Conservation (phyloP, 176 grass and related monocot species). For the Elymus sibiricus region DNA sequence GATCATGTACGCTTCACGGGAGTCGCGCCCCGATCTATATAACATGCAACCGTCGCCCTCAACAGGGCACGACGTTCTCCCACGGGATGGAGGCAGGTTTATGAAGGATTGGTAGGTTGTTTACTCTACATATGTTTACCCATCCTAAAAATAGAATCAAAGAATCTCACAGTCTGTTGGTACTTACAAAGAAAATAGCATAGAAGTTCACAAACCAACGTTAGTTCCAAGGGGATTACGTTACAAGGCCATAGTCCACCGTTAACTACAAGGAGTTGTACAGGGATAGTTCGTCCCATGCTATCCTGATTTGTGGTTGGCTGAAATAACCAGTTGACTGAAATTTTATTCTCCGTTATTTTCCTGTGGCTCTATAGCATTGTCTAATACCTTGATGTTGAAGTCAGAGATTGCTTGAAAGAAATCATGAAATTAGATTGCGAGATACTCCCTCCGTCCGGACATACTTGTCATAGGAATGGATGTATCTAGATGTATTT, state of each 20-base stretch:
- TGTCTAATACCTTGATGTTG: neutral
- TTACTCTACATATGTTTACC: neutral
- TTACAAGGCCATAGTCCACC: neutral
- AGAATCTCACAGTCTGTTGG: neutral
- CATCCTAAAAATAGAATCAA: neutral
- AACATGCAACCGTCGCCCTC: too few species aligned
- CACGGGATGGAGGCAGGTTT: too few species aligned
- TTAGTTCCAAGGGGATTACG: neutral
- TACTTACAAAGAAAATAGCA: neutral
- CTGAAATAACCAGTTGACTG: neutral
- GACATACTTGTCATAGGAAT: too few species aligned
- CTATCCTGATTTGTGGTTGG: neutral
- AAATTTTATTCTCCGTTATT: too few species aligned
- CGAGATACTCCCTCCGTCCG: too few species aligned
- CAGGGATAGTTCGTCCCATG: neutral
- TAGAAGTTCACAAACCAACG: neutral
- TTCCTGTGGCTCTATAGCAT: neutral
- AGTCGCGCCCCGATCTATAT: too few species aligned
- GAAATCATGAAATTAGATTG: neutral
- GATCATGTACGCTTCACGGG: too few species aligned
- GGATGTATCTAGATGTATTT: too few species aligned
- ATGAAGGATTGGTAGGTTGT: neutral
- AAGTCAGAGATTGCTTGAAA: neutral
- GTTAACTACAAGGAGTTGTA: neutral
- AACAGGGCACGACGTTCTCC: too few species aligned